Evolutionary conservation across 2,329 filamentous ascomycete species (phyloP), one percentile per base, ranked within the genome.

Genomic region (Magnaporthales sp.): DNA sequence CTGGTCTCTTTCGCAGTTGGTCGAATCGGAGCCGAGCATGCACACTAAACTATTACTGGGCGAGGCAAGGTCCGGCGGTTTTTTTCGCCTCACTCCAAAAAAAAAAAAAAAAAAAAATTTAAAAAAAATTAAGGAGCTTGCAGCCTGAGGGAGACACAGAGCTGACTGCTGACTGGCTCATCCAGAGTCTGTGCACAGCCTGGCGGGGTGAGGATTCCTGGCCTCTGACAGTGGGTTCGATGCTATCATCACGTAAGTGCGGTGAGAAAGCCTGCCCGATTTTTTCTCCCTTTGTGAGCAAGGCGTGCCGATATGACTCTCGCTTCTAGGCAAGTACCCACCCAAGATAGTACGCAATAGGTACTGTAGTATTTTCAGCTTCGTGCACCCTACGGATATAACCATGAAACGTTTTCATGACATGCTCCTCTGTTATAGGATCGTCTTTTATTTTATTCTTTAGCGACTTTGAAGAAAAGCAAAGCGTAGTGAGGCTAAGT

Each of bases 21-120:
- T 32, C 30, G 38, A 63, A 63, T 63, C 62, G 62, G 54, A 26
- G 24, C 8, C 54, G 30, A 30, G 30, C 27, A 38, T 63, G 19
- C 30, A 58, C 54, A 27, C 15, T 65, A 51, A 29, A 29, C 31
- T 58, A 30, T 56, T 27, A 26, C 56, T 31, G 11, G 29, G 63
- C 27, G 24, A 32, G 61, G 61, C 31, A 69, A 67, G 63, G 67
- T 67, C 69, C 68, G 69, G 68, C 70, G 68, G 70, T 67, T 67
- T 63, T 62, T 46, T 68, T 66, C 38, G 38, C 38, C 38, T 51
- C 38, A 51, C 38, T 51, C 38, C 38, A 51, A 51, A 51, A 51
- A 46, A 54, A 26, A n/a, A n/a, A n/a, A n/a, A n/a, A n/a, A n/a
- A n/a, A n/a, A n/a, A n/a, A n/a, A n/a, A n/a, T n/a, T n/a, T n/a